phyloP scores from a whole-genome alignment of 1,284 basidiomycete species.

The Crepidotus sp. region DNA sequence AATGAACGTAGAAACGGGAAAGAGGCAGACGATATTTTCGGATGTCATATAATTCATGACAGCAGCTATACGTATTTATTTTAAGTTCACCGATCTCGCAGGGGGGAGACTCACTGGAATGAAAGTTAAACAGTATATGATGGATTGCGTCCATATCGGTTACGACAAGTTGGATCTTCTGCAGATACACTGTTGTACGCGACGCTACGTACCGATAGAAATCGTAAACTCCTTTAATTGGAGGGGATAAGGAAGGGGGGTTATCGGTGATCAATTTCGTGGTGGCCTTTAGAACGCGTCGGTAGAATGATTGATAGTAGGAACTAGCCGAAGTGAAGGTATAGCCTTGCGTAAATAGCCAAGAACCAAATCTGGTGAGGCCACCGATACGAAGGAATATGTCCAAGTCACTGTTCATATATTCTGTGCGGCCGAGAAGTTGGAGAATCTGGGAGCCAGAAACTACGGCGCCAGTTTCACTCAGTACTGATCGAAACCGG shows the following conservation, averaged over 20 bases:
- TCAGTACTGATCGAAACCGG: background rate
- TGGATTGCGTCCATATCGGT: background rate
- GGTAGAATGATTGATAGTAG: background rate
- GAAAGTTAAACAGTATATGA: background rate
- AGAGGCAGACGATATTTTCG: background rate
- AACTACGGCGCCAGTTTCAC: background rate
- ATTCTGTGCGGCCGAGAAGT: background rate
- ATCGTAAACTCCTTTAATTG: background rate
- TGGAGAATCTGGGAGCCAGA: background rate
- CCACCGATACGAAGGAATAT: background rate
- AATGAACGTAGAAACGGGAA: background rate
- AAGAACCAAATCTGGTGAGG: background rate
- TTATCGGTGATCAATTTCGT: too few species aligned
- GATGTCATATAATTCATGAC: constrained; percentile 1
- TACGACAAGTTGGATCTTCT: background rate
- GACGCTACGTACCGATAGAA: background rate
- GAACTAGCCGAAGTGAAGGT: background rate
- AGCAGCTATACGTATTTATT: too few species aligned
- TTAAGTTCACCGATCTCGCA: too few species aligned
- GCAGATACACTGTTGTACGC: background rate
- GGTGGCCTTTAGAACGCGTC: too few species aligned
- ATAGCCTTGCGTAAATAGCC: background rate
- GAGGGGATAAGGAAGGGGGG: too few species aligned
- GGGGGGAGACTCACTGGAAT: background rate
- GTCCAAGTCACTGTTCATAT: background rate